Base-by-base conservation (phyloP, 495 filamentous ascomycete genomes). In the Lentithecium fluviatile region DNA sequence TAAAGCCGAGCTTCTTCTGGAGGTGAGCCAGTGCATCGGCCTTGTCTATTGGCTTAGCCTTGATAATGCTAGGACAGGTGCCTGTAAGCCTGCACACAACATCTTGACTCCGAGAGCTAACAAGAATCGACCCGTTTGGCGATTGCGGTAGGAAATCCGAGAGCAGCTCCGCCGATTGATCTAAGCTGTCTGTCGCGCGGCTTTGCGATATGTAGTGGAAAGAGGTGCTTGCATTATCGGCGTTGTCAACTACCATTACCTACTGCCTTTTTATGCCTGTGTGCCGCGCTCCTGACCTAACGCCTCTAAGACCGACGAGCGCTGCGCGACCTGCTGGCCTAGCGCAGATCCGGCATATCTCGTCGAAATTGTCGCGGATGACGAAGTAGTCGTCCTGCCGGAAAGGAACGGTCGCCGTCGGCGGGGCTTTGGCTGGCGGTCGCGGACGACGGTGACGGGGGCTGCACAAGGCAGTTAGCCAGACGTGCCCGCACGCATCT, bases 1-100 rank as follows among this genome's bases (percentile, higher is more conserved):
- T 40, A 25, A 11, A 10, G 55, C 56, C 52, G 2, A 77, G 68
- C 65, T 78, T 81, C 55, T 72, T 79, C 56, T 72, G 55, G 36
- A 80, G 64, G 17, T 80, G 73, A 43, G 36, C 23, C 43, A 73
- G 48, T 20, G 74, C 77, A 45, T 77, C 38, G 1, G 4, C 34
- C 23, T 57, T 40, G 19, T 60, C 52, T 67, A 75, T 74, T 17
- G 75, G 70, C 43, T 73, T 58, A 8, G 81, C 65, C 32, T 25
- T 5, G 25, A 80, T 70, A 12, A 80, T 70, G 62, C 75, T 66
- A 19, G 34, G 32, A 23, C 64, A 19, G 62, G 73, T 69, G 25
- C 32, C 56, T n/a, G 71, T 69, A 8, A 75, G 58, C 20, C 70
- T 71, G 21, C 60, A 68, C 19, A 54, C 60, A 36, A 45, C 52